Evolutionary conservation across 306 rosid species (phyloP).

Genomic region (Lablab purpureus): DNA sequence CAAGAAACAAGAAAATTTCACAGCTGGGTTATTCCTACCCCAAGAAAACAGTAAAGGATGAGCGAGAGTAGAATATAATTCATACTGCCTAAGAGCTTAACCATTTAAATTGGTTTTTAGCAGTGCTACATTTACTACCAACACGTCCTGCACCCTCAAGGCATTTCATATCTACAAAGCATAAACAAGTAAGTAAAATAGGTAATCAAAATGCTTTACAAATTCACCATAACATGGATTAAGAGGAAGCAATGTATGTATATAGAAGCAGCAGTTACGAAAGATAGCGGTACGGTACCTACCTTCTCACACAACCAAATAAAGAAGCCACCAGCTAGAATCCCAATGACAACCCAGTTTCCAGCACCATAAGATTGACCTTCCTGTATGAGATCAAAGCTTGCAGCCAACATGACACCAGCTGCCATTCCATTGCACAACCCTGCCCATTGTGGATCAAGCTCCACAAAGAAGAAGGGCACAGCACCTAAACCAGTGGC

Average conservation of each 20-base stretch:
- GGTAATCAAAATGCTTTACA: not conserved
- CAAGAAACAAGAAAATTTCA: not conserved
- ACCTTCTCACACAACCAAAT: conserved; percentile 95
- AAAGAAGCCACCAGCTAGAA: conserved; percentile 87
- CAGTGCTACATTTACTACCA: not conserved
- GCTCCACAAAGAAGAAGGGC: conserved; percentile 98
- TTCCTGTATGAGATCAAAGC: conserved; percentile 96
- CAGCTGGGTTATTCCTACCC: not conserved
- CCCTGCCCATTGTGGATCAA: conserved; percentile 98
- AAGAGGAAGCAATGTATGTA: not conserved
- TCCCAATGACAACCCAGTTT: conserved; percentile 89
- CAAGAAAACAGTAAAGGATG: not conserved
- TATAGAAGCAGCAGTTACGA: not conserved
- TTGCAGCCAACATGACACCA: conserved; percentile 99
- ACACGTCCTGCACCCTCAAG: not conserved
- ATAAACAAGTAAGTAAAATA: not conserved
- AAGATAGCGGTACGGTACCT: conserved; percentile 54
- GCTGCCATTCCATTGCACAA: conserved; percentile 99
- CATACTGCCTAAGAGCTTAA: not conserved
- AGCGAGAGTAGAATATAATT: not conserved
- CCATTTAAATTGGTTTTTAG: not conserved
- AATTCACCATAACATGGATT: not conserved
- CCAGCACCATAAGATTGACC: conserved; percentile 91
- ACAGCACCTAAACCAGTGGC: conserved; percentile 98
- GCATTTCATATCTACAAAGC: not conserved